Evolutionary conservation across 257 asterid genomes (phyloP).

Genomic region (Primulina huaijiensis): DNA sequence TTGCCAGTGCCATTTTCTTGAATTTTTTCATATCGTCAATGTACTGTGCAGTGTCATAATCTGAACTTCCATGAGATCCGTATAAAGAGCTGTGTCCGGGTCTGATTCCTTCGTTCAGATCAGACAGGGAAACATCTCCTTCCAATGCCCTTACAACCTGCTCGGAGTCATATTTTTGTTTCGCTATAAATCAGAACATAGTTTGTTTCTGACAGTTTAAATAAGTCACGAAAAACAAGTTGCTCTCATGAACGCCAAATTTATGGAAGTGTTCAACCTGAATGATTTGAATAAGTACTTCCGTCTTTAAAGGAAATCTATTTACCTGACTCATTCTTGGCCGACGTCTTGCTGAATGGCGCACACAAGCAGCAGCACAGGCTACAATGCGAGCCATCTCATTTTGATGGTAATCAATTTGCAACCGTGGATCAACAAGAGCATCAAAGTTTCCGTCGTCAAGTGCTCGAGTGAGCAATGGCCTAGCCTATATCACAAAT

Average conservation of each 20-base stretch:
- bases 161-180: constrained; percentile 8
- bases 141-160: constrained; percentile 92
- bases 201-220: neutral
- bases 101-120: constrained; percentile 63
- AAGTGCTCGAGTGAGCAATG: constrained; percentile 61
- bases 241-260: neutral
- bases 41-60: constrained; percentile 61
- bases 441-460: constrained; percentile 64
- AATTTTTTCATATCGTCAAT: constrained; percentile 72
- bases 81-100: constrained; percentile 74
- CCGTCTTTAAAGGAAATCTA: neutral
- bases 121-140: constrained; percentile 75
- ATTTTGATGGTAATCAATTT: constrained; percentile 37
- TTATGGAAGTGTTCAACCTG: neutral
- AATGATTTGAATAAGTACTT: neutral
- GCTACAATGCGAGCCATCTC: constrained; percentile 84
- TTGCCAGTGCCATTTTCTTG: constrained; percentile 63
- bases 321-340: constrained; percentile 88
- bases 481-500: constrained; percentile 65
- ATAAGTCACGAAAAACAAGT: neutral
- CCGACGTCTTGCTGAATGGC: constrained; percentile 86
- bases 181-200: neutral
- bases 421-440: constrained; percentile 56
- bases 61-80: constrained; percentile 83
- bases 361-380: constrained; percentile 84